Evolutionary conservation across 2,329 filamentous ascomycete species (phyloP), one percentile per base, ranked within the genome.

Genomic region (Penicillium sp.): DNA sequence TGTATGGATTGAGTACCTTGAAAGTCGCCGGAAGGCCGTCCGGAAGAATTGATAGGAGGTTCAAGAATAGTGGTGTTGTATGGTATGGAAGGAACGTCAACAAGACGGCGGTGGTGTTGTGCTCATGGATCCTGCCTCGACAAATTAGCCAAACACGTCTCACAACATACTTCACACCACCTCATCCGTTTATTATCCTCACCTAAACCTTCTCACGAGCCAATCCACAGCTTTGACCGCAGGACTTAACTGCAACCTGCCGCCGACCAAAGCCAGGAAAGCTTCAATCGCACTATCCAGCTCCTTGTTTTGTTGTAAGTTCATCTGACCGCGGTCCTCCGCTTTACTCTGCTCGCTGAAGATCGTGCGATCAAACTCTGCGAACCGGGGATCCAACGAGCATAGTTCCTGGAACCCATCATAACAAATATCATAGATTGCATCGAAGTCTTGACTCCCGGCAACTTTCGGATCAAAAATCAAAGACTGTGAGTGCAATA

Each of bases 31-130:
- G 85, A 8, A 96, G 76, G 14, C 77, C 65, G 41, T 78, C 81
- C 0, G 93, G 90, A 11, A 99, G 75, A 50, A 99, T 95, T 1
- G 89, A 91, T 22, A 99, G 77, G 7, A 97, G 77, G 1, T 89
- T 91, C 39, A 87, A 78, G 68, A 99, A 99, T 12, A 89, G 82
- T 5, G 88, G 87, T 28, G 89, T 86, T 7, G 85, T 84, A 68
- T 99, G 91, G 70, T 95, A 97, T 1, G 93, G 93, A 4, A 99
- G 78, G 68, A 97, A 97, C 2, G 91, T 88, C 58, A 91, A 80
- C 36, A 97, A 76, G 12, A 95, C 74, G 29, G 80, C 80, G 3
- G 81, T 76, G 3, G 89, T 92, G 69, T 95, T 97, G 72, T 90
- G 86, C 69, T 97, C 89, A 67, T 99, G 93, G 43, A 95, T 83